Base-by-base conservation (phyloP, 1,284 basidiomycete species). In the Trichosporon faecale region DNA sequence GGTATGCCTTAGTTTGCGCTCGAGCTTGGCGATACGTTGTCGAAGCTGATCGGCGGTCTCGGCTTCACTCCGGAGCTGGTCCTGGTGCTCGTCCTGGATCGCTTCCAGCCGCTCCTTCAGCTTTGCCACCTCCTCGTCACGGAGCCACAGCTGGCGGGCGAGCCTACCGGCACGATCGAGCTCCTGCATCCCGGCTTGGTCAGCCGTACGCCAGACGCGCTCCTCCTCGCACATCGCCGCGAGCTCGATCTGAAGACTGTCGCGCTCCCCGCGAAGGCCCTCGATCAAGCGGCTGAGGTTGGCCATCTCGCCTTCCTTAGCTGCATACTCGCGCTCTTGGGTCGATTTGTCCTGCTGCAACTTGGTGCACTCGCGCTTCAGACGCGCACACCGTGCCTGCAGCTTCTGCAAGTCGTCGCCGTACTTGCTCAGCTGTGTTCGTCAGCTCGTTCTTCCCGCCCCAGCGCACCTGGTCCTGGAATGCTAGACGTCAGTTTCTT, bases 111-210 rank as follows among this genome's bases (percentile, higher is more conserved):
- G 66, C 6, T 25, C 25, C 46, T 75, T 68, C 11, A 77, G 65
- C 16, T 67, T 27, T 3, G 8, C 9, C 14, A 71, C 57, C 60
- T 73, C 61, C 64, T 77, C 71, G 16, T 75, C 72, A 27, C 74
- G 55, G 8, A 80, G 18, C 74, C 75, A 81, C 2, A 77, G 68
- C 29, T 64, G 23, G 9, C 80, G 68, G 5, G 69, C 70, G 33
- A 75, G n/a, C 18, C 70, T 73, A 1, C 80, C 80, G 8, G 70
- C 55, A 11, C 66, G 68, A 23, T 79, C 76, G 1, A 71, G 66
- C 27, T 73, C 71, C 1, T 27, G 68, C 18, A 40, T 25, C 9
- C 66, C 33, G 0, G 31, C n/a, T 9, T 65, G 68, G 7, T 66
- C 69, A 2, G 60, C 68, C 5, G 44, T n/a, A 0, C 57, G 68